Base-by-base conservation (phyloP, 1,284 basidiomycete species). In the Mycena sp. region DNA sequence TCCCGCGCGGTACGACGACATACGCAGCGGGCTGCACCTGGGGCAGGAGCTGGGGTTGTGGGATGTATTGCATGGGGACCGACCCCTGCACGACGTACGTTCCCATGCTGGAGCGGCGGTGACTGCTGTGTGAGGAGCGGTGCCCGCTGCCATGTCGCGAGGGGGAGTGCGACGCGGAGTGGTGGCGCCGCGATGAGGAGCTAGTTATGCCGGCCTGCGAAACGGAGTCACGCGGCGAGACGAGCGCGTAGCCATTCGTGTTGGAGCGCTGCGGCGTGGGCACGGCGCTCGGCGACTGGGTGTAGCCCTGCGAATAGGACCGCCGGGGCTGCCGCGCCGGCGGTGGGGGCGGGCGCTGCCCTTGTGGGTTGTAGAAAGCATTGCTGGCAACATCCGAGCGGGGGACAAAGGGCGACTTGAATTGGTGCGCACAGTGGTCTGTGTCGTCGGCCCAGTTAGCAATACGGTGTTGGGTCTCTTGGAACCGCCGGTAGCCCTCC, bases 381-480 rank as follows among this genome's bases (percentile, higher is more conserved):
- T 57, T 57, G 30, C 19, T 25, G 9, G 35, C 41, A 1, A 43
- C 54, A 41, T 66, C 62, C 1, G 63, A 58, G 46, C 62, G 58
- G n/a, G 66, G 66, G 17, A 53, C 16, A 25, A 64, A 67, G 11
- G 66, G 66, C 4, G 38, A 51, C 21, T 57, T 55, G 59, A 45
- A 67, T 21, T 57, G 59, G 16, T 50, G 52, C 21, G 66, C 41
- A 26, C 17, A 25, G 6, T 50, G 50, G n/a, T 45, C 63, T 12
- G 66, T 63, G 19, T 64, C 59, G 30, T 59, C 57, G 4, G 43
- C 60, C 66, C 66, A 67, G 48, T 63, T 16, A 2, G 66, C 40
- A 35, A 63, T 62, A 6, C 63, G 59, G 21, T 58, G 17, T 43
- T 67, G 66, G 9, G 59, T 67, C 40, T 55, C 59, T 48, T 53